Conservation (phyloP, 1,284 basidiomycete genomes). For the Malassezia japonica region DNA sequence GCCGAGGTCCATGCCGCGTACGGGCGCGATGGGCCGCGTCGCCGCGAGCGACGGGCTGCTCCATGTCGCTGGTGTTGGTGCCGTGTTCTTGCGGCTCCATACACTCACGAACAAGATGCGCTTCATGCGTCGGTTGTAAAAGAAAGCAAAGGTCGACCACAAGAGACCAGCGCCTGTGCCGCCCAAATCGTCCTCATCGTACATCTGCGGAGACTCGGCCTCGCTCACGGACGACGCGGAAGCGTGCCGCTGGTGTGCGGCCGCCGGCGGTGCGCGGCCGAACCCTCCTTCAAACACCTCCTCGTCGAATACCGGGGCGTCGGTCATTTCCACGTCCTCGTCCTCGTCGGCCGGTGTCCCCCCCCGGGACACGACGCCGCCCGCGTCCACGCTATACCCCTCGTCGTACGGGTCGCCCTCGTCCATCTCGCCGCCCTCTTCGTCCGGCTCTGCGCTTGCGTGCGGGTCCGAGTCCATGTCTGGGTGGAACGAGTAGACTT, state of each 20-base stretch:
- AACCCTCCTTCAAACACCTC: constrained; percentile 36
- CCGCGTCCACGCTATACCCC: constrained; percentile 28
- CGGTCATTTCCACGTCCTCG: constrained; percentile 30
- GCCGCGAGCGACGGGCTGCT: constrained; percentile 11
- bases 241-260: neutral
- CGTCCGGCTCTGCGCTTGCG: constrained; percentile 53
- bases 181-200: constrained; percentile 53
- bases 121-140: constrained; percentile 81
- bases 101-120: constrained; percentile 84
- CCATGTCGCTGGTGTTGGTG: constrained; percentile 21
- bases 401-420: constrained; percentile 52
- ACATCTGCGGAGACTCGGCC: neutral
- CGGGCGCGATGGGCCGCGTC: neutral
- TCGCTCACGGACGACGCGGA: neutral
- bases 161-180: constrained; percentile 63
- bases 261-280: constrained; percentile 3
- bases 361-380: constrained; percentile 17
- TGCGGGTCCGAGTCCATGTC: constrained; percentile 93
- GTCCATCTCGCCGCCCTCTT: constrained; percentile 52
- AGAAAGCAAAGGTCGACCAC: constrained; percentile 97
- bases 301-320: constrained; percentile 45
- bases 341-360: constrained; percentile 40
- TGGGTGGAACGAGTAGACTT: constrained; percentile 88
- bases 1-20: neutral
- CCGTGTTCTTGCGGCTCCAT: constrained; percentile 67